Base-by-base conservation (phyloP, 495 filamentous ascomycete species). In the Friedmanniomyces endolithicus region DNA sequence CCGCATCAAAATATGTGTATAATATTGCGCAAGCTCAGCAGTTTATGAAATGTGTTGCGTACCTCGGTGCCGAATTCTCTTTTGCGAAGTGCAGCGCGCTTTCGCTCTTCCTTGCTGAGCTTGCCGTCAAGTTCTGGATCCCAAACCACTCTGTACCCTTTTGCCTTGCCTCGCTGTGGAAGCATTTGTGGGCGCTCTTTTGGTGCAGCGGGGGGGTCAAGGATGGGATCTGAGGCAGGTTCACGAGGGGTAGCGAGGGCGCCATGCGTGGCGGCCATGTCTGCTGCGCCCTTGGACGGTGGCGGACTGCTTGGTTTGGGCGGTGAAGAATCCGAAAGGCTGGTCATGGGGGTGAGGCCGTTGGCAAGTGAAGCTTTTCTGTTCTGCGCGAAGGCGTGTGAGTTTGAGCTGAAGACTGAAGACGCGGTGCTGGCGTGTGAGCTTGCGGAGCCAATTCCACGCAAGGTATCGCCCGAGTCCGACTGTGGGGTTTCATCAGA, bases 261-360 rank as follows among this genome's bases (percentile, higher is more conserved):
- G 54, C 62, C 63, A 57, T 66, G 61, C 46, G 51, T 50, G 48
- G 58, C 27, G 17, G 50, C 25, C 59, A 58, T 58, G 29, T 35
- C 40, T 11, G 50, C n/a, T 7, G 31, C 22, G 16, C 20, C 31
- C 56, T 78, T 78, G 20, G 64, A 54, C 23, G 68, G 70, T 4
- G 68, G 65, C 45, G 80, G 81, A 63, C 75, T 81, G 33, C 71
- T 68, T 25, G 65, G 65, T 67, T 82, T 80, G 40, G 80, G 77
- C 31, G 84, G 78, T n/a, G 88, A 89, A 29, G 84, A 88, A 59
- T 86, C 87, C 62, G 74, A 68, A 58, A 79, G 48, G 45, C 35
- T 83, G 23, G 87, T 90, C 57, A 90, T 75, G 44, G 88, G 87
- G 19, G 88, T 94, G 39, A 87, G 67, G 56, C 77, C 71, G 60